A percentile compares a stretch with the other conserved stretches of the same genome.
phyloP scores from a whole-genome alignment of 129 eudicot genomes.

The Apium graveolens region DNA sequence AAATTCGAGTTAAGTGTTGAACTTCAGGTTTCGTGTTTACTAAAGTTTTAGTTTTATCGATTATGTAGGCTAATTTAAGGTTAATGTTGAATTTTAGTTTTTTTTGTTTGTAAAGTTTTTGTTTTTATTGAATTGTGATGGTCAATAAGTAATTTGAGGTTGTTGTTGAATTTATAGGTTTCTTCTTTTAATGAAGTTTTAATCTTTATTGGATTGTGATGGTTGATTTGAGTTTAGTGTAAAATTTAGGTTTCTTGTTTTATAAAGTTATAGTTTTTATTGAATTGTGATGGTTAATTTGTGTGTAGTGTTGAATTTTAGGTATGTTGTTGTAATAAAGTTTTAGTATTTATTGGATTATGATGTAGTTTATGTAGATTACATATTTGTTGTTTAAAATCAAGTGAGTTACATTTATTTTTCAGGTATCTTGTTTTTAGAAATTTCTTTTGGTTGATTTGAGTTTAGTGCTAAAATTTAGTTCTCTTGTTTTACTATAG shows the following conservation, averaged over 20 bases:
- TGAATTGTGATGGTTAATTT: background rate
- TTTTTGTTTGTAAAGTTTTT: background rate
- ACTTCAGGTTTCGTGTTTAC: background rate
- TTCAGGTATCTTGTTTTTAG: background rate
- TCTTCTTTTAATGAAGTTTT: background rate
- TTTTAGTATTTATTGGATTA: too few relatives aligned
- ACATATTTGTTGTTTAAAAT: too few relatives aligned
- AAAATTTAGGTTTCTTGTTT: background rate
- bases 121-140: background rate
- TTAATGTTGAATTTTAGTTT: too few relatives aligned
- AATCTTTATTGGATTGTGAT: background rate
- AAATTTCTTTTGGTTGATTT: background rate
- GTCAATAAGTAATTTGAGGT: background rate
- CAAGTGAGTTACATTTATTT: too few relatives aligned
- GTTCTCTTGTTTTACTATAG: background rate
- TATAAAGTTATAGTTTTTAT: background rate
- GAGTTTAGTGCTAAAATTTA: background rate
- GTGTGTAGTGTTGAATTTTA: too few relatives aligned
- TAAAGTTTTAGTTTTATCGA: background rate
- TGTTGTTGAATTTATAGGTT: background rate
- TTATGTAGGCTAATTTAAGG: background rate
- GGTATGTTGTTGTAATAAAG: too few relatives aligned
- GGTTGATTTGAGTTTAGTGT: background rate
- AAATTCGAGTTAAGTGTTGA: background rate
- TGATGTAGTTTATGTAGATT: too few relatives aligned